Base-by-base conservation (phyloP, 768 basidiomycete genomes). In the Leccinum aurantiacum region DNA sequence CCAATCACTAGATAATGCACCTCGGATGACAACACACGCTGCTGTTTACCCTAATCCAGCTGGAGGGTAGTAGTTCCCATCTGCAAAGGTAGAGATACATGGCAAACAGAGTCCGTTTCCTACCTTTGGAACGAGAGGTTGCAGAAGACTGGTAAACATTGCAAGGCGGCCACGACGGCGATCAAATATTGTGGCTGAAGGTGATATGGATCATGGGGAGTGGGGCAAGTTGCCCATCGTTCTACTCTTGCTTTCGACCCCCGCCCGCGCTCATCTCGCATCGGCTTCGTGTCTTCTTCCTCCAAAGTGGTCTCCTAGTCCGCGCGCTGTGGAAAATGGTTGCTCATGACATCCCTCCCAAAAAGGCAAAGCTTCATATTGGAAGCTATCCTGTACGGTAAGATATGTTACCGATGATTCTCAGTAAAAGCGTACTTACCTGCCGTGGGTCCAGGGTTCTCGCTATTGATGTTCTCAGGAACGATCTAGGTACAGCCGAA, bases 371-470 rank as follows among this genome's bases (percentile, higher is more conserved):
- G 35, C 57, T 69, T 19, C 31, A 3, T 67, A 8, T 27, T 70
- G 0, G 68, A 69, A 41, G 61, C 49, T 1, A 19, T 62, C 5
- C 25, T 69, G 31, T 67, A 70, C 53, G 68, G 68, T 67, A 60
- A 59, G 48, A 41, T 2, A 10, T 9, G 8, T 29, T 15, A 13
- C 10, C 17, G 7, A 37, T 15, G 5, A n/a, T 31, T 46, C 24
- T 6, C n/a, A 38, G 1, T 24, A 27, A 46, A 1, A 33, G 33
- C 33, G 33, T 33, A 33, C 37, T 63, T 17, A 59, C 33, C 11
- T 33, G 6, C 7, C 33, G n/a, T 29, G 19, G 15, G 1, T 0
- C 22, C 14, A 76, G 75, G 76, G 0, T 73, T 76, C 55, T 76
- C 73, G 33, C 10, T 33, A 33, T 33, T 33, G 31, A 31, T 33